Conservation (phyloP, 2,329 filamentous ascomycete genomes). For the Didymellaceae sp. region DNA sequence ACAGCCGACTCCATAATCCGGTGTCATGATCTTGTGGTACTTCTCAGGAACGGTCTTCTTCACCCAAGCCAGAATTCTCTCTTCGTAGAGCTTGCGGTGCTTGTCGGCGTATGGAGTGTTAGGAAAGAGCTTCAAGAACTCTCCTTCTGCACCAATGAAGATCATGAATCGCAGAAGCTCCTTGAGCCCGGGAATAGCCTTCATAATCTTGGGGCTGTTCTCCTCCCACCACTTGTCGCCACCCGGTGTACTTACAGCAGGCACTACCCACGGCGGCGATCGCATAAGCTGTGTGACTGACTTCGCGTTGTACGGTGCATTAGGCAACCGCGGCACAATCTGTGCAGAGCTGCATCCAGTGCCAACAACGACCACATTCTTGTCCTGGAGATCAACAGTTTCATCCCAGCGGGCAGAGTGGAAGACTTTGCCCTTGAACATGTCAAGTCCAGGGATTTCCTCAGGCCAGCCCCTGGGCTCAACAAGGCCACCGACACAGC, state of each 20-base stretch:
- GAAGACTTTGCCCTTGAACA: conserved; percentile 62
- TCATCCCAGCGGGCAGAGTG: conserved; percentile 65
- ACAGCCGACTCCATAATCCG: conserved; percentile 68
- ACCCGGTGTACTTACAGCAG: conserved; percentile 47
- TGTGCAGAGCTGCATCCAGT: conserved; percentile 66
- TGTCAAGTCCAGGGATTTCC: conserved; percentile 59
- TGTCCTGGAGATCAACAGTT: conserved; percentile 59
- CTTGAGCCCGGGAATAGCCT: conserved; percentile 59
- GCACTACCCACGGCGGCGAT: conserved; percentile 63
- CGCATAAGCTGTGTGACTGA: conserved; percentile 67
- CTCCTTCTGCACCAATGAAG: conserved; percentile 53
- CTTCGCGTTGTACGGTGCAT: conserved; percentile 57
- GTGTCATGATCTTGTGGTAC: conserved; percentile 67
- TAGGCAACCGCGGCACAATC: conserved; percentile 59
- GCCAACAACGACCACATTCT: conserved; percentile 64
- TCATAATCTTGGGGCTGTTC: conserved; percentile 56
- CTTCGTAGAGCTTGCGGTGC: conserved; percentile 50
- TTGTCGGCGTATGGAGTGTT: conserved; percentile 47
- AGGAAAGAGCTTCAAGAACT: conserved; percentile 59
- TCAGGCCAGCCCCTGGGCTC: conserved; percentile 61
- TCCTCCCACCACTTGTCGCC: conserved; percentile 54
- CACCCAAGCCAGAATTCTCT: conserved; percentile 56
- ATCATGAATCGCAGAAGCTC: conserved; percentile 53
- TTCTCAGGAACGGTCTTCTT: conserved; percentile 60
- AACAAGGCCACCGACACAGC: conserved; percentile 62